Evolutionary conservation across 352 stramenopile genomes (phyloP), one percentile per base, ranked within the genome.

Genomic region (Phytophthora tubulina): DNA sequence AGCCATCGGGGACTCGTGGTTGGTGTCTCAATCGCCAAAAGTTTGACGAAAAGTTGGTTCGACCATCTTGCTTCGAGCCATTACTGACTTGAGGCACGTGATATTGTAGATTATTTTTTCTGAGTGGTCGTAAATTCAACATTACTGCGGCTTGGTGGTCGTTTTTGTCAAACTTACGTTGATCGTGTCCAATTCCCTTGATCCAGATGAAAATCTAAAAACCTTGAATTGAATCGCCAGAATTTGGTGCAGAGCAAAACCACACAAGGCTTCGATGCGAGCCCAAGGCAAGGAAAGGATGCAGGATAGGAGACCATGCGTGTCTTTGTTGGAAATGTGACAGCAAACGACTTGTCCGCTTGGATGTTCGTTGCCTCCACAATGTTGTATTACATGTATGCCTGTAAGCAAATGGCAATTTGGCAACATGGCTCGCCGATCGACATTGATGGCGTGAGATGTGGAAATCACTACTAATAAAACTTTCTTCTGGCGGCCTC

Each of bases 51-150:
- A 32, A 13, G 2, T 50, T 50, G 7, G 6, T 36, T 32, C 27
- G 45, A 36, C 21, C 46, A 50, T n/a, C 44, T 50, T 31, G 17
- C n/a, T 49, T 52, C 8, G 45, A 52, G 17, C 46, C 46, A 53
- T 36, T 53, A 53, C 27, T 53, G 27, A 53, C 46, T 53, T 36
- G 46, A 53, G 27, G 17, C 45, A 32, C n/a, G 4, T 35, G 39
- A 17, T 46, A 46, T 17, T n/a, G 7, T 21, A 33, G 44, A 50
- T 50, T 50, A 53, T n/a, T 36, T 53, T 53, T 21, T 53, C 21
- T 27, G 21, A 9, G 46, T 21, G 46, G 27, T 52, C 45, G 21
- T 53, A 36, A 53, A 53, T 53, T 13, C 46, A 53, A 21, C 7
- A 17, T 53, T 53, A 17, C 46, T 36, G 46, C 27, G 46, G 14